Evolutionary conservation across 371 early-diverging fungal species (phyloP), one percentile per base, ranked within the genome.

Genomic region (Choanephora cucurbitarum): DNA sequence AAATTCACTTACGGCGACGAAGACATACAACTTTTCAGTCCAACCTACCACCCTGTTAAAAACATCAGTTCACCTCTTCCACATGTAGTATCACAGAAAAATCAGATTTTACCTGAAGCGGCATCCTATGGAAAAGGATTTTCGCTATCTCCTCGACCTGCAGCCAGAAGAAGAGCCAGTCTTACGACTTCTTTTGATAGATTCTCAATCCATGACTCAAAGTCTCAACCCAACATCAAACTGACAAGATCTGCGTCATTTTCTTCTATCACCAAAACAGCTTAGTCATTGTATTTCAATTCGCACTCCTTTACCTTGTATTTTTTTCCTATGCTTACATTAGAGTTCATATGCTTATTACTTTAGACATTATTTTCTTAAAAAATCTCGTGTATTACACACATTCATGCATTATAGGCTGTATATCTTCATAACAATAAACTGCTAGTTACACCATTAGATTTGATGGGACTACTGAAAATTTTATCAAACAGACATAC

Each of bases 1-100:
- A 64, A 61, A n/a, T 69, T 69, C 45, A 69, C 69, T 14, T 69
- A 60, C 44, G 69, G 69, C 5, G 69, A 64, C 5, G 64, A 69
- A 49, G 57, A 57, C 15, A 60, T 69, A 11, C 37, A 52, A 22
- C 37, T 69, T 31, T 64, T 69, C 21, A 19, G 33, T 6, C 41
- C 58, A 18, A 52, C 44, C 19, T 43, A 42, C 11, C 42, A 31
- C 0, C 41, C 53, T 3, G 21, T 31, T 15, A 43, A 49, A 1
- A 33, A 34, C 34, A 41, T 41, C 44, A 49, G 49, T 41, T 45
- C 43, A 9, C 52, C 57, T 15, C 14, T 44, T 21, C 8, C 31
- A 10, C 23, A 49, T 37, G 28, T 9, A 17, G 10, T 39, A 40
- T 18, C 39, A 18, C 40, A 52, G 21, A 39, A 18, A 19, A 40